Percentiles rank a stretch among this genome's conserved stretches.
These are phyloP conservation scores for Podospora pseudoanserina DNA, from an alignment of 495 filamentous ascomycete genomes.

Conservation along the genomic window DNA sequence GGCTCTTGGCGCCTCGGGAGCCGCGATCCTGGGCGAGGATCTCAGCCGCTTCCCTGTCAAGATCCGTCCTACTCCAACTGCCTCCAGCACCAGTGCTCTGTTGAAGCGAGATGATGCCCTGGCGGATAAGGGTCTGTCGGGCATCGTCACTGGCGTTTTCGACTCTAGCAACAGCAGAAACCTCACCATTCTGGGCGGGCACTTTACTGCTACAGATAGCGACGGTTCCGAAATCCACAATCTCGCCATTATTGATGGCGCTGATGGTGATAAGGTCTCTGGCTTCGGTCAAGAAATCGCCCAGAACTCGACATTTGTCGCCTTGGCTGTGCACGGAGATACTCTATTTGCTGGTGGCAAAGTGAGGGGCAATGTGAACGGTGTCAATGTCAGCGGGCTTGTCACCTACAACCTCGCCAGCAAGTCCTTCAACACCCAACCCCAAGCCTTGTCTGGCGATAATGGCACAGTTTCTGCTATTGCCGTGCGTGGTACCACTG, in stretches of 20 bases:
- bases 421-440: slow-evolving; percentile 60
- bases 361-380: slow-evolving; percentile 65
- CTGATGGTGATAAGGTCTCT: slow-evolving; percentile 57
- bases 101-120: slow-evolving; percentile 55
- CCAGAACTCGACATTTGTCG: slow-evolving; percentile 67
- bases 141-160: slow-evolving; percentile 72
- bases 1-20: slow-evolving; percentile 63
- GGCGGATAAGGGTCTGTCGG: slow-evolving; percentile 48
- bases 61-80: slow-evolving; percentile 45
- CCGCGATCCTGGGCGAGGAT: slow-evolving; percentile 56
- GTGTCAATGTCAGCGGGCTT: slow-evolving; percentile 65
- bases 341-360: slow-evolving; percentile 79
- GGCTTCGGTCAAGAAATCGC: slow-evolving; percentile 67
- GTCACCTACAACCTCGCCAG: slow-evolving; percentile 70
- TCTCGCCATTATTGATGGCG: slow-evolving; percentile 64
- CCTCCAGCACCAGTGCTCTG: slow-evolving; percentile 31
- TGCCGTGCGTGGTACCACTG: slow-evolving; percentile 58
- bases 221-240: slow-evolving; percentile 74
- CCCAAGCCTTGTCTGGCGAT: slow-evolving; percentile 63
- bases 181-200: slow-evolving; percentile 82
- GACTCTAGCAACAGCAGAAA: slow-evolving; percentile 67
- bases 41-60: slow-evolving; percentile 59
- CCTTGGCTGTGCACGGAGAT: slow-evolving; percentile 63
- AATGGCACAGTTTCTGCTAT: slow-evolving; percentile 73
- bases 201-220: slow-evolving; percentile 68